Percentiles rank a stretch among this genome's conserved stretches.
Evolutionary conservation across 345 rosid genomes (phyloP).

Genomic region (Bruguiera sexangula): DNA sequence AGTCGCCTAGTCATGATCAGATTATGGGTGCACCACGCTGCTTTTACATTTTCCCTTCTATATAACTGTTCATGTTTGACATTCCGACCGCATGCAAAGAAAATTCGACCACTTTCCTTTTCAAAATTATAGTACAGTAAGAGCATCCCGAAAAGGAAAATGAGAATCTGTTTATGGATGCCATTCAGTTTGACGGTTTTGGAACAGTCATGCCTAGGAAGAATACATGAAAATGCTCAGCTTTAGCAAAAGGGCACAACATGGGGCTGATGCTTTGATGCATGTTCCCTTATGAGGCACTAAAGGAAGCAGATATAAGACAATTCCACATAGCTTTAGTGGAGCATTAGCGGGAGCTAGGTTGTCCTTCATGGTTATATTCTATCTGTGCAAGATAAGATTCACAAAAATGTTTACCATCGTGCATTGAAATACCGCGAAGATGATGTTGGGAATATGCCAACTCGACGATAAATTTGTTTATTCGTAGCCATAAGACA

Average conservation of each 20-base stretch:
- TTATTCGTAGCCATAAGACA: conserved; percentile 7
- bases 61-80: conserved; percentile 17
- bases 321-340: conserved; percentile 3
- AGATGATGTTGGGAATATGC: conserved; percentile 22
- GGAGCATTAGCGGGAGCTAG: not conserved
- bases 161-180: not conserved
- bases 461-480: conserved; percentile 2
- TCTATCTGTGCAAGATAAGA: not conserved
- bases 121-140: not conserved
- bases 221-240: not conserved
- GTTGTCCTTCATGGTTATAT: not conserved
- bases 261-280: not conserved
- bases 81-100: conserved; percentile 2
- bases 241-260: not conserved
- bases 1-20: conserved; percentile 1
- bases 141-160: not conserved
- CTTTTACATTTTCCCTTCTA: not conserved
- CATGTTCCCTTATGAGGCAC: not conserved
- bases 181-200: not conserved
- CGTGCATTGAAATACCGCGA: not conserved
- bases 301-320: not conserved
- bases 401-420: not conserved
- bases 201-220: conserved; percentile 12
- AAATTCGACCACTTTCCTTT: not conserved
- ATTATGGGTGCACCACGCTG: not conserved